Evolutionary conservation across 257 asterid species (phyloP), one percentile per base, ranked within the genome.

Genomic region (Nicotiana benthamiana): DNA sequence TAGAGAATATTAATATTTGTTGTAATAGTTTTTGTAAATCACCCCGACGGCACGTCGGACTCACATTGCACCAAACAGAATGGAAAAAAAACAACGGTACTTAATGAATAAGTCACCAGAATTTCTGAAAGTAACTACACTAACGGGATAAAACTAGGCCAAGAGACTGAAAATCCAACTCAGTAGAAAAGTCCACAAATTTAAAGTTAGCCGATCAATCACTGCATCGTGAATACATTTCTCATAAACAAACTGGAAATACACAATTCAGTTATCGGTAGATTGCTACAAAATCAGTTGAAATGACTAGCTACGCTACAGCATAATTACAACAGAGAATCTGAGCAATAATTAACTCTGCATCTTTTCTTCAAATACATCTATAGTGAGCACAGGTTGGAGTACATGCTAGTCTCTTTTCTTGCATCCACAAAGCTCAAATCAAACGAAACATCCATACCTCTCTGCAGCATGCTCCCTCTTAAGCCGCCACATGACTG

Each of bases 271-370:
- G 10, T 74, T 72, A 24, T 13, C 4, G 0, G 24, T 18, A 46
- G 51, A 7, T 74, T 24, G 26, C 17, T 74, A 48, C 20, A 74
- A 48, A 48, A 16, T 26, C 62, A 74, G 43, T 72, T 46, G 24
- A 46, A 74, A 74, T 5, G 20, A 70, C 77, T 15, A 48, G 26
- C 62, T 43, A 68, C 12, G 77, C 77, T 72, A 74, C 79, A 74
- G 62, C 79, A 74, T 74, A 74, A 74, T 74, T 74, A 74, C 79
- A 74, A 74, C 40, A 48, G 43, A 74, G 40, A 74, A 74, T 36
- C 79, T 48, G 43, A n/a, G 62, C 0, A 4, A 74, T 26, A 4
- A 74, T 26, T 24, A 15, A 24, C 22, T 24, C 62, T 0, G 1
- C 16, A 3, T 48, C 0, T 11, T 48, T 48, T 48, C 78, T 24